Base-by-base conservation (phyloP, 495 filamentous ascomycete genomes). In the Trypethelium eluteriae region DNA sequence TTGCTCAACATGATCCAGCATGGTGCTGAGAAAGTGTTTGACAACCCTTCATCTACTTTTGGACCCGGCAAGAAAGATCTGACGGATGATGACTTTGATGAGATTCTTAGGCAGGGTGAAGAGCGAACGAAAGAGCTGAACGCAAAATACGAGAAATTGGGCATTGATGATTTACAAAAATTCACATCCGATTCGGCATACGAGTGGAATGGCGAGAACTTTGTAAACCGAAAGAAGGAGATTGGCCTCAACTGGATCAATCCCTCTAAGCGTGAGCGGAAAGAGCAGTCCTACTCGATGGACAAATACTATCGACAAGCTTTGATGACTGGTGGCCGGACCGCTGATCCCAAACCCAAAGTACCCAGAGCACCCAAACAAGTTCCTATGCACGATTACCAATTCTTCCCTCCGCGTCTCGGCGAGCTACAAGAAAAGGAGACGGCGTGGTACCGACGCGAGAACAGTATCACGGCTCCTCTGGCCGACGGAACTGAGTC, bases 281-380 rank as follows among this genome's bases (percentile, higher is more conserved):
- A 98, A 78, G 94, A 99, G 74, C 91, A 96, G 74, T 89, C 89
- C 38, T 99, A 99, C 71, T 96, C 93, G 0, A 96, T 98, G 77
- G 95, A 99, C 76, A 96, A 96, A 78, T 99, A 98, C 79, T 99
- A 98, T 77, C 90, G 93, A 67, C 87, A 93, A 70, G 92, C 93
- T 36, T 79, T 99, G 66, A 85, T 88, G 50, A 96, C 91, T 6
- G 90, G 91, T 69, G 89, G 89, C 16, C 85, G 92, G 53, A 89
- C 89, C 6, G 89, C 90, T 14, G 92, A 96, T 66, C 84, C 90
- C 2, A 96, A 96, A 74, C 94, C 93, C 16, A 95, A 96, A 77
- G 91, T 91, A n/a, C 95, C 95, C 11, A 87, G 93, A 10, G 91
- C 94, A 10, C 95, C 95, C 7, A 97, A 96, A 77, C 95, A 99